Conservation (phyloP, 441 rosid species). For the Croton setiger region DNA sequence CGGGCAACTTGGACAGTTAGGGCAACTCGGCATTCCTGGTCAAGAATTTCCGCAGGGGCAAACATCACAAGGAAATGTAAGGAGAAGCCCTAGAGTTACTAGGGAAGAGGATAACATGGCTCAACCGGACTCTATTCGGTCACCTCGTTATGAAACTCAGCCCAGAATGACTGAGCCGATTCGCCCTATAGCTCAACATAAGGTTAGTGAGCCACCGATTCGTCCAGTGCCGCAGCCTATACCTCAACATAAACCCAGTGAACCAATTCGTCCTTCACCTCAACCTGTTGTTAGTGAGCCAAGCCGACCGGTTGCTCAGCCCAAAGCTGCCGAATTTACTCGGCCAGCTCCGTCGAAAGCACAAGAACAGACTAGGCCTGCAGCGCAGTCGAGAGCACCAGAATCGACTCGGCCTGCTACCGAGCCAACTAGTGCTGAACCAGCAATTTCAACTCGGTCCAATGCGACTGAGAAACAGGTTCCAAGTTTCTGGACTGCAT, state of each 20-base stretch:
- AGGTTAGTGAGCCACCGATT: slow-evolving; percentile 21
- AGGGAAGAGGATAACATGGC: slow-evolving; percentile 28
- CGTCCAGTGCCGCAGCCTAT: not conserved
- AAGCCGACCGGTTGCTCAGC: not conserved
- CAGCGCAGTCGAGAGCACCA: not conserved
- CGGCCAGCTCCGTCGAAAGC: slow-evolving; percentile 5
- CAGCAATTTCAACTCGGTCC: not conserved
- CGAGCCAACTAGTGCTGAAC: not conserved
- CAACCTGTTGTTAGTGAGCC: not conserved
- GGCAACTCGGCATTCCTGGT: slow-evolving; percentile 15
- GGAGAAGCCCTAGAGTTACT: slow-evolving; percentile 23
- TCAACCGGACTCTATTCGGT: slow-evolving; percentile 28
- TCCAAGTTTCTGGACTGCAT: slow-evolving; percentile 80
- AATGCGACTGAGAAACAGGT: slow-evolving; percentile 24
- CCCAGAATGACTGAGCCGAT: slow-evolving; percentile 22
- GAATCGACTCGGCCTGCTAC: slow-evolving; percentile 5
- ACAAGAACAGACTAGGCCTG: slow-evolving; percentile 14
- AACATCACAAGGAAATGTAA: not conserved
- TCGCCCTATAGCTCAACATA: slow-evolving; percentile 17
- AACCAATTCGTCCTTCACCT: slow-evolving; percentile 13
- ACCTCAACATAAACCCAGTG: slow-evolving; percentile 20
- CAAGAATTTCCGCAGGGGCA: slow-evolving; percentile 18
- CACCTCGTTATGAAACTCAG: slow-evolving; percentile 18
- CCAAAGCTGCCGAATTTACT: slow-evolving; percentile 11
- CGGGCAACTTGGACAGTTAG: slow-evolving; percentile 27